Evolutionary conservation across 306 rosid species (phyloP), one percentile per base, ranked within the genome.

Genomic region (Cajanus cajan): DNA sequence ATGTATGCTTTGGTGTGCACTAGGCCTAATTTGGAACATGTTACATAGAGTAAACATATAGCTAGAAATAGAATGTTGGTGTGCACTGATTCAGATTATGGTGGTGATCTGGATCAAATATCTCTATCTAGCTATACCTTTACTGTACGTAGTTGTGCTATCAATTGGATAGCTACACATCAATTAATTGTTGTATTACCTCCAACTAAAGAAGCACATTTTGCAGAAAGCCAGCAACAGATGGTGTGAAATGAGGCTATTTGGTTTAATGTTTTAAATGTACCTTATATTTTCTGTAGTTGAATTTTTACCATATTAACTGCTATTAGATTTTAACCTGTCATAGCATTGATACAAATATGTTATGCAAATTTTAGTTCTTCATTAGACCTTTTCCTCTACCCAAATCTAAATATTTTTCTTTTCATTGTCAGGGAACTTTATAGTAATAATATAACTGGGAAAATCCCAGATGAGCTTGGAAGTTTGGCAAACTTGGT

Each of bases 401-500:
- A 18, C 15, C 22, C 19, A 40, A 62, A 65, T 25, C 28, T 67
- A 40, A 43, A 48, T 12, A 24, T 61, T 5, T 63, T 71, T 64
- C 58, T 68, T 58, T 64, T 71, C 69, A 36, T 19, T 88, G 58
- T 37, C 89, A 90, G 94, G 92, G 94, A 88, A 71, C 92, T 88
- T 74, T 86, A 80, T 57, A 68, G 88, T 74, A 88, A 90, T 79
- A 69, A 76, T 21, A 82, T 90, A 82, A 81, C 61, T 52, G 92
- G 94, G 73, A 77, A 0, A 62, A 82, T 90, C 72, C 95, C 92
- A 2, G 41, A 44, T 0, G 95, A 90, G 83, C 89, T 90, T 69
- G 95, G 95, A 58, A 68, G 21, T 78, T 83, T 90, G 91, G 51
- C 79, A 75, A 80, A 87, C 68, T 85, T 90, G 88, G 90, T 83